Evolutionary conservation across 257 asterid genomes (phyloP).

Genomic region (Forsythia suspensa): DNA sequence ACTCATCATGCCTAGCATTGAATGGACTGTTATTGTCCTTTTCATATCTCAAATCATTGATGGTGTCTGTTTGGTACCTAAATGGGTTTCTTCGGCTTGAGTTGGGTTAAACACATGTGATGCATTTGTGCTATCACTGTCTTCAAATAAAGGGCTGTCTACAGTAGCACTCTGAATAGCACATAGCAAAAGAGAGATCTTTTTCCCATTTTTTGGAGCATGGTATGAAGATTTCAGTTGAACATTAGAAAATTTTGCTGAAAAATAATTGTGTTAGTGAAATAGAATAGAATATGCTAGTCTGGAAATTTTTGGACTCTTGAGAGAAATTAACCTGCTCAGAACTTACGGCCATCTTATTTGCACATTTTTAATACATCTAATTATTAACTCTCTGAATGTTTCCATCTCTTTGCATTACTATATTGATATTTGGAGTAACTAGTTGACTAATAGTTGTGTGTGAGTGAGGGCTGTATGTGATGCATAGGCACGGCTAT

Average conservation of each 20-base stretch:
- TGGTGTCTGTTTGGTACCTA: not conserved
- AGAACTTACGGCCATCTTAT: not conserved
- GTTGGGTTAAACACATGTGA: no score
- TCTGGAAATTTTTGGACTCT: not conserved
- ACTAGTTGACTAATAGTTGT: slow-evolving; percentile 10
- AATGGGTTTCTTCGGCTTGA: not conserved
- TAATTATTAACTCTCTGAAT: not conserved
- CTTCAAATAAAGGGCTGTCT: not conserved
- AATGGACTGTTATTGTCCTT: not conserved
- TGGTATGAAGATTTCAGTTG: not conserved
- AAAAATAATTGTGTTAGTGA: not conserved
- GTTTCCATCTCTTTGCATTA: not conserved
- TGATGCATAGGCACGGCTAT: not conserved
- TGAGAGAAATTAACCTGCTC: not conserved
- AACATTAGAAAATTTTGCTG: not conserved
- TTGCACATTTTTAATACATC: not conserved
- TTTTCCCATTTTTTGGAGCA: not conserved
- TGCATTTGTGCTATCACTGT: no score
- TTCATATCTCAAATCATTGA: not conserved
- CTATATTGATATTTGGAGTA: not conserved
- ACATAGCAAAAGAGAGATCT: not conserved
- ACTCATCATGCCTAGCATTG: not conserved
- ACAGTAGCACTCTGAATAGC: not conserved
- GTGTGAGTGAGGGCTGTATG: not conserved
- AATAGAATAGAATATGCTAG: not conserved